Conservation (phyloP, 2,329 filamentous ascomycete genomes). For the Aspergillus sp. region DNA sequence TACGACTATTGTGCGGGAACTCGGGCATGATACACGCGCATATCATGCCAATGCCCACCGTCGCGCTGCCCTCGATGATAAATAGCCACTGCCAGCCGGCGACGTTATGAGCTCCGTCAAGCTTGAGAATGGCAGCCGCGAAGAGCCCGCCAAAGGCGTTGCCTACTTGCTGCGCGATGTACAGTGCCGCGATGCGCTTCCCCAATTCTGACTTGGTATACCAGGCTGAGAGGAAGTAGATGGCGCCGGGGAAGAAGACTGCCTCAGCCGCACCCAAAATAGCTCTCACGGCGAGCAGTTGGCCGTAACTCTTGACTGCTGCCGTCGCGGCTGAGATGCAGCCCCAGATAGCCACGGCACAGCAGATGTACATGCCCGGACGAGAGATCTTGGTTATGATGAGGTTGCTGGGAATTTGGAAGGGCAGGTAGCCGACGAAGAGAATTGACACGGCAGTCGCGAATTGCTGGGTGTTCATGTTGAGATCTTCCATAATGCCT, state of each 20-base stretch:
- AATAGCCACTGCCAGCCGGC: conserved; percentile 24
- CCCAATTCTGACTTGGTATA: conserved; percentile 32
- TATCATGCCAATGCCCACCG: conserved; percentile 22
- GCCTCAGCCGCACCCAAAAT: conserved; percentile 58
- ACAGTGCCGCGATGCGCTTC: conserved; percentile 25
- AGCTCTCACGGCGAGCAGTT: conserved; percentile 52
- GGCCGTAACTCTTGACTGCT: conserved; percentile 45
- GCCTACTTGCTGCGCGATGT: conserved; percentile 21
- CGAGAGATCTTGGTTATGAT: conserved; percentile 47
- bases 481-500: conserved; percentile 35
- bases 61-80: conserved; percentile 23
- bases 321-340: conserved; percentile 43
- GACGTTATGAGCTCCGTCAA: conserved; percentile 15
- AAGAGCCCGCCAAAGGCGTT: conserved; percentile 23
- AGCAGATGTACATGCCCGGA: conserved; percentile 47
- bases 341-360: conserved; percentile 55
- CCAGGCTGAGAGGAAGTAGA: conserved; percentile 36
- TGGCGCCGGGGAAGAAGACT: conserved; percentile 48
- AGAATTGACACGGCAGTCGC: conserved; percentile 23
- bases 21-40: conserved; percentile 33
- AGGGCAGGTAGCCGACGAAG: conserved; percentile 21
- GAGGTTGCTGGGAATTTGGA: conserved; percentile 43
- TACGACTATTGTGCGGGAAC: conserved; percentile 36
- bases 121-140: conserved; percentile 19
- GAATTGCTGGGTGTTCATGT: conserved; percentile 32